Conservation (phyloP, 192 early-diverging fungal genomes). For the Coemansia sp. region DNA sequence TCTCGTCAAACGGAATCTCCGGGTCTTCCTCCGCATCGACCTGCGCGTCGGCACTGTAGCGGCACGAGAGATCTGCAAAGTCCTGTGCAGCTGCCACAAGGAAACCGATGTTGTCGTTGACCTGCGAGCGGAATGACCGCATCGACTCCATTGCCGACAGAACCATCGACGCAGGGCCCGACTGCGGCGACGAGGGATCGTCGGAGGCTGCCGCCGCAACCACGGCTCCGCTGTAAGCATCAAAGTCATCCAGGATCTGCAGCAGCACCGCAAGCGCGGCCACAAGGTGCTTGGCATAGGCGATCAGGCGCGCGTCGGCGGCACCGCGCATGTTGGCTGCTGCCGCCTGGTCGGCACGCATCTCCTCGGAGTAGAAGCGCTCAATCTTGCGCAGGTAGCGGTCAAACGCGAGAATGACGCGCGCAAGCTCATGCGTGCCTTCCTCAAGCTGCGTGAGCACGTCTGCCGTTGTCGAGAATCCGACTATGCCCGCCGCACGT, state of each 20-base stretch:
- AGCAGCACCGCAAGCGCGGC: slow-evolving; percentile 49
- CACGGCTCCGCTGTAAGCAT: slow-evolving; percentile 39
- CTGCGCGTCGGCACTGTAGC: slow-evolving; percentile 4
- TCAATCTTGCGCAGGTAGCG: slow-evolving; percentile 52
- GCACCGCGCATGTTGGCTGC: slow-evolving; percentile 27
- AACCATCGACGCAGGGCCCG: slow-evolving; percentile 30
- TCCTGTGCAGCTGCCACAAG: slow-evolving; percentile 50
- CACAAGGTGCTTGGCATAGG: slow-evolving; percentile 51
- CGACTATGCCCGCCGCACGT: not conserved
- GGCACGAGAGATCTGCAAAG: slow-evolving; percentile 41
- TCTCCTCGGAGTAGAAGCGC: slow-evolving; percentile 37
- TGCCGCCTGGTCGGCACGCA: slow-evolving; percentile 14
- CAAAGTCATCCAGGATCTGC: slow-evolving; percentile 54
- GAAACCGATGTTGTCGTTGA: slow-evolving; percentile 45
- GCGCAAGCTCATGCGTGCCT: slow-evolving; percentile 50
- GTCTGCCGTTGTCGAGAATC: slow-evolving; percentile 30
- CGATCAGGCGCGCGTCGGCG: slow-evolving; percentile 41
- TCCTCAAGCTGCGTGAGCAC: slow-evolving; percentile 53
- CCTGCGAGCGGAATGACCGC: slow-evolving; percentile 30
- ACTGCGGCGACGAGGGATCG: slow-evolving; percentile 30
- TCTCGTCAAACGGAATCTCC: slow-evolving; percentile 39
- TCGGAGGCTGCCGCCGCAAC: slow-evolving; percentile 27
- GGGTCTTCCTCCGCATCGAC: slow-evolving; percentile 22
- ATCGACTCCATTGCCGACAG: slow-evolving; percentile 27
- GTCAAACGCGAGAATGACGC: slow-evolving; percentile 51